A percentile compares a stretch with the other conserved stretches of the same genome.
These are phyloP conservation scores for Coemansia sp. DNA, from an alignment of 192 early-diverging fungal genomes.

Conservation along the genomic window DNA sequence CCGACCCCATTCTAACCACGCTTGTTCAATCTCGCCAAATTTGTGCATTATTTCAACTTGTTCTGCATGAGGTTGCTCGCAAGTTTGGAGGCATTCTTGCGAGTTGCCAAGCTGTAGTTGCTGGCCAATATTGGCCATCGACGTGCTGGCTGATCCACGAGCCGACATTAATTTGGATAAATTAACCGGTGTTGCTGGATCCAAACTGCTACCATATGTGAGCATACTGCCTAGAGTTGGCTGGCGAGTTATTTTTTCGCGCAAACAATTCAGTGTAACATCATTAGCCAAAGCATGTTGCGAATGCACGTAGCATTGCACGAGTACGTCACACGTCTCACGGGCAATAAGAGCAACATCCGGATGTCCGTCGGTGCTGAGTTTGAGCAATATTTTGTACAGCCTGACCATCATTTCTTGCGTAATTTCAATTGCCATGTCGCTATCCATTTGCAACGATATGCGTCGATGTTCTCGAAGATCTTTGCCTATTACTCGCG, in stretches of 20 bases:
- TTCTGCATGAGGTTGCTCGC: too few species aligned
- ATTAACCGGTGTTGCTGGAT: not conserved
- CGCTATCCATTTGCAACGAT: not conserved
- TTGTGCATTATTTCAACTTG: not conserved
- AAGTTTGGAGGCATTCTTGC: too few species aligned
- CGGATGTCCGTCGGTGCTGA: conserved; percentile 80
- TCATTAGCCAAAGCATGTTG: conserved; percentile 24
- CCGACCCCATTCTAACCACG: conserved; percentile 48
- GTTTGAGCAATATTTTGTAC: conserved; percentile 79
- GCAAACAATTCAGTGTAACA: not conserved
- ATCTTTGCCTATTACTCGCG: conserved; percentile 53
- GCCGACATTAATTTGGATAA: not conserved
- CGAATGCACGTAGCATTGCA: conserved; percentile 55
- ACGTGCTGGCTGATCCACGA: not conserved
- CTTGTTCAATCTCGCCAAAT: conserved; percentile 24
- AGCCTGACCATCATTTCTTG: conserved; percentile 57
- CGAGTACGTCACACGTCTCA: conserved; percentile 67
- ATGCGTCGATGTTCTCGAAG: conserved; percentile 24
- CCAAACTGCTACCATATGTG: not conserved
- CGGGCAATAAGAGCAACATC: conserved; percentile 71
- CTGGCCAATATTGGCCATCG: not conserved
- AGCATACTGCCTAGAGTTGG: not conserved
- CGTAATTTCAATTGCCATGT: conserved; percentile 22
- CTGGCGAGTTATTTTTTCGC: not conserved
- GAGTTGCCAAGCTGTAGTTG: not conserved